Conservation (phyloP, 1,284 basidiomycete species). For the Cutaneotrichosporon curvatum region DNA sequence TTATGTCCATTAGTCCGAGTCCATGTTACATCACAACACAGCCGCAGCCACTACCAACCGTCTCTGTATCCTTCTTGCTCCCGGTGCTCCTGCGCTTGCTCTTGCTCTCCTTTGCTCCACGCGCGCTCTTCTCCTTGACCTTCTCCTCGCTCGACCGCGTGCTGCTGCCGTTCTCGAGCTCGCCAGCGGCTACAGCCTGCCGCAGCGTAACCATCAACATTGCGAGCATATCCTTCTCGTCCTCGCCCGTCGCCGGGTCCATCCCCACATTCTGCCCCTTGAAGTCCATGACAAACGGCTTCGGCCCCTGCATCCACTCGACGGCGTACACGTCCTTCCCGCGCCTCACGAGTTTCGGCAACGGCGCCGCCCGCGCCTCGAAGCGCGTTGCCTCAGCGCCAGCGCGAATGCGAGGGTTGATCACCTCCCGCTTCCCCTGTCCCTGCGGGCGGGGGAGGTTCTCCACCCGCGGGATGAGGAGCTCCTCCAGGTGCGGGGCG, state of each 20-base stretch:
- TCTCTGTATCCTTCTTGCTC: too few relatives aligned
- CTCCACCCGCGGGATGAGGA: not conserved
- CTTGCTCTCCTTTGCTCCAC: too few relatives aligned
- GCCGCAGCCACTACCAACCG: not conserved
- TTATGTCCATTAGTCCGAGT: too few relatives aligned
- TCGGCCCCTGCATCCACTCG: not conserved
- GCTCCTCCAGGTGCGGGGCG: not conserved
- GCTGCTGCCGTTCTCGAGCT: too few relatives aligned
- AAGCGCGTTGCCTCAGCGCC: not conserved
- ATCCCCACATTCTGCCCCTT: not conserved
- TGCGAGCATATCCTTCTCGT: not conserved
- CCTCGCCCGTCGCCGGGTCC: not conserved
- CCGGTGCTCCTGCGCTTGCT: too few relatives aligned
- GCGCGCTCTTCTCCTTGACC: slow-evolving; percentile 28
- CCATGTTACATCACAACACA: not conserved
- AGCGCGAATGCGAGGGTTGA: too few relatives aligned
- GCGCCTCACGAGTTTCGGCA: not conserved
- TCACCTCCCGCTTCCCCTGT: not conserved
- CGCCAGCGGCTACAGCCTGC: slow-evolving; percentile 5
- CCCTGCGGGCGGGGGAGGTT: not conserved
- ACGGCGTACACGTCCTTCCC: not conserved
- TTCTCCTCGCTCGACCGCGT: slow-evolving; percentile 1
- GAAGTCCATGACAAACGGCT: not conserved
- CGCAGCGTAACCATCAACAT: not conserved
- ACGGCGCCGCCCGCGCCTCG: not conserved